Evolutionary conservation across 2,329 filamentous ascomycete species (phyloP), one percentile per base, ranked within the genome.

Genomic region (Trichoderma arundinaceum): DNA sequence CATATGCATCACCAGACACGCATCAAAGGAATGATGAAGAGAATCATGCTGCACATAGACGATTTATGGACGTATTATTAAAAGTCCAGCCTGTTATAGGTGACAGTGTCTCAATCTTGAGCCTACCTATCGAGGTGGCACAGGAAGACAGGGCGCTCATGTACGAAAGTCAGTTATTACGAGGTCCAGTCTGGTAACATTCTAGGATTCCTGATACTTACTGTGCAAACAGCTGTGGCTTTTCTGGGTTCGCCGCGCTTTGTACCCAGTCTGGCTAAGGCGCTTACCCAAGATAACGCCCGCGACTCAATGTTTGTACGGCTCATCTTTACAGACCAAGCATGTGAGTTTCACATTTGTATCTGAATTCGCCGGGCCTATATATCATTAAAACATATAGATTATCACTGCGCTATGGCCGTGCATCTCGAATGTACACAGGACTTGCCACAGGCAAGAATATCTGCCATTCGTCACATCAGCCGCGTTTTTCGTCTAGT

Each of bases 251-350:
- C 53, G 5, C 39, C 53, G 4, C 38, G 53, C 6, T 44, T 19
- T 8, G 22, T 28, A 13, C 53, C 53, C 6, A 33, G 15, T 9
- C 22, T 57, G 15, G 2, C 15, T 5, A 44, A 57, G 43, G 53
- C 53, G 6, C 39, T 57, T 44, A 10, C 15, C 22, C 38, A 57
- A 4, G 19, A 13, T 28, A 57, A 17, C 15, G 38, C 7, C 7
- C n/a, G 10, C 3, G 13, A 17, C 15, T 57, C 53, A 7, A 13
- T 57, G 1, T 57, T 57, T 33, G 38, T 57, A 12, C 38, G 43
- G 17, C 39, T 57, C 1, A 57, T 57, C 10, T 57, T 57, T 15
- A 57, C 53, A 13, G 53, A 57, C 38, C 53, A 57, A 57, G 53
- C 53, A 33, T 57, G 39, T 57, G 32, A 17, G 53, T 33, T 15